Conservation (phyloP, 139 green algal species). For the Dunaliella primolecta region DNA sequence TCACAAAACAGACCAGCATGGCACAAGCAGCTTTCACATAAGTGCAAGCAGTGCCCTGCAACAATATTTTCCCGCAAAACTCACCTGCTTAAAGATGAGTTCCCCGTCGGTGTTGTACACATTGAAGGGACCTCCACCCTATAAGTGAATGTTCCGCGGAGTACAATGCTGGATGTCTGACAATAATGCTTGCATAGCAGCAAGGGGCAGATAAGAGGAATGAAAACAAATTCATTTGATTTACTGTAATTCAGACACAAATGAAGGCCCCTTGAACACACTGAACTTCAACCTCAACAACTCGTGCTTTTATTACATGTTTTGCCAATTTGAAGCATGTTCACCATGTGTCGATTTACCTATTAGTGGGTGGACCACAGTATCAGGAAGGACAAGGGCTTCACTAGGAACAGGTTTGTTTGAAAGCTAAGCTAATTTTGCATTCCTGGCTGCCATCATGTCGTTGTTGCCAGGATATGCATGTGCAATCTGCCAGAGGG, state of each 20-base stretch:
- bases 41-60: neutral
- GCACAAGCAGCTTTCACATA: neutral
- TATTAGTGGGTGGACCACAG: too few relatives aligned
- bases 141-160: neutral
- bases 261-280: neutral
- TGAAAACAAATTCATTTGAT: neutral
- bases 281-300: too few relatives aligned
- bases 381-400: too few relatives aligned
- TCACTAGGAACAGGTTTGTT: too few relatives aligned
- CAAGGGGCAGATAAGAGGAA: conserved; percentile 30
- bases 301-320: too few relatives aligned
- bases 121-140: conserved; percentile 41
- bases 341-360: too few relatives aligned
- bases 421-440: too few relatives aligned
- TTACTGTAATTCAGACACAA: neutral
- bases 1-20: neutral
- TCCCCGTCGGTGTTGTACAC: conserved; percentile 50
- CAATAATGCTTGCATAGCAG: neutral
- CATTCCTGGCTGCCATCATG: too few relatives aligned
- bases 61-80: neutral
- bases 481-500: too few relatives aligned
- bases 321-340: too few relatives aligned
- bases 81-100: conserved; percentile 36
- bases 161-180: neutral
- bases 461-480: too few relatives aligned